Evolutionary conservation across 495 filamentous ascomycete genomes (phyloP).

Genomic region (Mytilinidion resinicola): DNA sequence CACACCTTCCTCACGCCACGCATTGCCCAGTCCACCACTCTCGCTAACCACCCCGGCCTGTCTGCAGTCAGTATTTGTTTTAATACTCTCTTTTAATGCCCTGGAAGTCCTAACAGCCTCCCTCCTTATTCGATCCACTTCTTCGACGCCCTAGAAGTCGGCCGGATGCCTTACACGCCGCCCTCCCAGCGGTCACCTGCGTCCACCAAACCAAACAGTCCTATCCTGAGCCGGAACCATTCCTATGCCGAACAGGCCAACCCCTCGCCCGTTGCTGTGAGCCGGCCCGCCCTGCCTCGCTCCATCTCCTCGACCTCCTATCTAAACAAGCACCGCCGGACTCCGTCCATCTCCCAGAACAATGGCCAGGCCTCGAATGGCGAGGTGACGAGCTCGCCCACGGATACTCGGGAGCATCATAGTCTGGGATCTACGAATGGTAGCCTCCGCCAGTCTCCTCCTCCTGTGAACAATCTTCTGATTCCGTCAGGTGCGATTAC

Average conservation of each 20-base stretch:
- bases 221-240: conserved; percentile 51
- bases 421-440: conserved; percentile 32
- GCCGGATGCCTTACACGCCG: conserved; percentile 88
- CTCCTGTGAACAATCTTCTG: conserved; percentile 60
- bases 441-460: conserved; percentile 68
- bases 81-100: conserved; percentile 31
- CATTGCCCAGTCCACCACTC: not conserved
- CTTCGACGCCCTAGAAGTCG: conserved; percentile 21
- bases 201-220: conserved; percentile 59
- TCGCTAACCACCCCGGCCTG: conserved; percentile 5
- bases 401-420: not conserved
- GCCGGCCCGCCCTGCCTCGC: conserved; percentile 56
- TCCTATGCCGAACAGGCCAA: conserved; percentile 46
- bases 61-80: conserved; percentile 3
- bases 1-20: not conserved
- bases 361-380: conserved; percentile 14
- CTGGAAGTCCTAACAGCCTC: conserved; percentile 12
- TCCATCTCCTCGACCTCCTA: conserved; percentile 75
- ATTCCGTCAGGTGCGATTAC: conserved; percentile 78
- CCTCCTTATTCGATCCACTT: conserved; percentile 19
- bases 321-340: conserved; percentile 60
- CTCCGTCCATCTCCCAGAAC: conserved; percentile 45
- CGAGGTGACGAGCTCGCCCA: not conserved
- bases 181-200: conserved; percentile 75
- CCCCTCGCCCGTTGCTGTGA: conserved; percentile 35